Conservation (phyloP, 2,329 filamentous ascomycete genomes). For the Xylaria sp. region DNA sequence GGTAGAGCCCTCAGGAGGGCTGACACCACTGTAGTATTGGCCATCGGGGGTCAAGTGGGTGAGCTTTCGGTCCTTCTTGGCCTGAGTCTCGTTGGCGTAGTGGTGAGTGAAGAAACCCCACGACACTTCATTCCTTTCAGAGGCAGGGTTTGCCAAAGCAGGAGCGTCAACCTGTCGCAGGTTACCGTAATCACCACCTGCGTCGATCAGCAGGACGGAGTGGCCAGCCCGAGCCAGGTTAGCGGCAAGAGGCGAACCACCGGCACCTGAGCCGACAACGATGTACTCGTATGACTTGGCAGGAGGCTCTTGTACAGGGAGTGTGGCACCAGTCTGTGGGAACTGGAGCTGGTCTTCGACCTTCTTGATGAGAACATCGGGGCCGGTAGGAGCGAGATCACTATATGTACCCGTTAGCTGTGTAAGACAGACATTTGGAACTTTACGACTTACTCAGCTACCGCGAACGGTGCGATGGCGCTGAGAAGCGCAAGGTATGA, state of each 20-base stretch:
- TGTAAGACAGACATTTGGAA: neutral
- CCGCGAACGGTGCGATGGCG: slow-evolving; percentile 18
- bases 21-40: slow-evolving; percentile 62
- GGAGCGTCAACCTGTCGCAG: slow-evolving; percentile 63
- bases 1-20: slow-evolving; percentile 62
- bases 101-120: slow-evolving; percentile 73
- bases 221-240: slow-evolving; percentile 68
- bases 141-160: slow-evolving; percentile 61
- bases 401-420: slow-evolving; percentile 12
- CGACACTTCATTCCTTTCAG: slow-evolving; percentile 63
- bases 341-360: slow-evolving; percentile 19
- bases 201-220: slow-evolving; percentile 66
- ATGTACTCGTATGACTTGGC: slow-evolving; percentile 65
- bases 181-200: slow-evolving; percentile 66
- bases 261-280: slow-evolving; percentile 69
- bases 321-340: slow-evolving; percentile 16
- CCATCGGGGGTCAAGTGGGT: slow-evolving; percentile 63
- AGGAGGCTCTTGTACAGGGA: slow-evolving; percentile 6
- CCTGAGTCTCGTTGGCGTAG: slow-evolving; percentile 63
- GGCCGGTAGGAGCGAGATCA: slow-evolving; percentile 23
- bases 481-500: slow-evolving; percentile 33
- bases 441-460: slow-evolving; percentile 21
- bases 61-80: slow-evolving; percentile 67
- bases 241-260: slow-evolving; percentile 68
- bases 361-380: slow-evolving; percentile 15